Conservation (phyloP, 306 rosid genomes). For the Quercus wislizeni region DNA sequence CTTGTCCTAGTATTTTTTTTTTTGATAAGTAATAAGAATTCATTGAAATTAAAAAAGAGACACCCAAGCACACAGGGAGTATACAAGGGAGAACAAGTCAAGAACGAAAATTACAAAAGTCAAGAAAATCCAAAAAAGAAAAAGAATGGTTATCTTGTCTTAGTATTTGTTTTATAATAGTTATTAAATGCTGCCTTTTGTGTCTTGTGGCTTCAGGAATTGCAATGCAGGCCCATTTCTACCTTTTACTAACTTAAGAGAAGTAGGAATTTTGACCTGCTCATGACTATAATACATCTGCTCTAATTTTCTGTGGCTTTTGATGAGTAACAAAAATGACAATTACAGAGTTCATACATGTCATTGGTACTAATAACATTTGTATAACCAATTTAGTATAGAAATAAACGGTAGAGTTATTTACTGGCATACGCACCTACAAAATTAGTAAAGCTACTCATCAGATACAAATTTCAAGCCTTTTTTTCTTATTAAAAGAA, state of each 20-base stretch:
- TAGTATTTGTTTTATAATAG: slow-evolving; percentile 1
- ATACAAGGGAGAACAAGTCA: too few relatives aligned
- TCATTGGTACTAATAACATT: too few relatives aligned
- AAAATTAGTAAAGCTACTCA: not conserved
- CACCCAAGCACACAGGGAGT: too few relatives aligned
- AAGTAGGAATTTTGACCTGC: not conserved
- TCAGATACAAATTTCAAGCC: not conserved
- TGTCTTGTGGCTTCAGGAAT: slow-evolving; percentile 10
- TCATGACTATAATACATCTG: not conserved
- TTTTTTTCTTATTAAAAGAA: not conserved
- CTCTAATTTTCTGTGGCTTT: not conserved
- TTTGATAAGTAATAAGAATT: too few relatives aligned
- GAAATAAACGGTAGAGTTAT: not conserved
- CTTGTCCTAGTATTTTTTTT: not conserved
- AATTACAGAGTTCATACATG: not conserved
- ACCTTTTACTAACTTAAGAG: not conserved
- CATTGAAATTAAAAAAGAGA: too few relatives aligned
- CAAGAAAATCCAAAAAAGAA: too few relatives aligned
- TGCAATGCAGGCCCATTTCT: slow-evolving; percentile 1
- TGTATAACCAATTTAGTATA: not conserved
- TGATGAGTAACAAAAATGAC: not conserved
- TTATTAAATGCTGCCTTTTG: not conserved
- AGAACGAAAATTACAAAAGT: too few relatives aligned
- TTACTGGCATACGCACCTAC: not conserved
- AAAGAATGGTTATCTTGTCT: not conserved